Evolutionary conservation across 2,329 filamentous ascomycete species (phyloP).

Genomic region (Aureobasidium melanogenum): DNA sequence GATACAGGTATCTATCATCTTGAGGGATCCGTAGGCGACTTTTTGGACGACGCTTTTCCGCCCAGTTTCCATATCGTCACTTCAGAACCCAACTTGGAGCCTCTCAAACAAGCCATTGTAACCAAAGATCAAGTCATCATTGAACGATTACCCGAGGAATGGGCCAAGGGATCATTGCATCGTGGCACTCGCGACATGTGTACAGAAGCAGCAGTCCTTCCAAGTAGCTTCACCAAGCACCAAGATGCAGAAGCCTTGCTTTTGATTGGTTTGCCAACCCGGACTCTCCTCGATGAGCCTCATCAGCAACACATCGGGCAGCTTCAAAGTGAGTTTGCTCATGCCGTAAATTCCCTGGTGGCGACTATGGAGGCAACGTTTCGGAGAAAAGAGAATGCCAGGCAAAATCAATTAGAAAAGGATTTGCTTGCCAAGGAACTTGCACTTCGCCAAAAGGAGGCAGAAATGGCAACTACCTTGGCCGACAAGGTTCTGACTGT

Average conservation of each 20-base stretch:
- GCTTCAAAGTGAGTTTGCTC: conserved; percentile 9
- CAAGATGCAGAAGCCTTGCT: conserved; percentile 8
- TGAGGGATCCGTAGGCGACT: not conserved
- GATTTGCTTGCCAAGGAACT: conserved; percentile 1
- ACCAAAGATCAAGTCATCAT: not conserved
- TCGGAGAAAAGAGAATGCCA: not conserved
- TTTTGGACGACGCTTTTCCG: not conserved
- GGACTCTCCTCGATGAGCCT: not conserved
- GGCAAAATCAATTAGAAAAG: not conserved
- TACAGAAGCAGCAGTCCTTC: not conserved
- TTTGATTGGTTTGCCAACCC: conserved; percentile 8
- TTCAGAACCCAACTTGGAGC: not conserved
- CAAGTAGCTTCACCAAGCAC: not conserved
- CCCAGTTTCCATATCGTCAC: not conserved
- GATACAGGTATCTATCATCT: not conserved
- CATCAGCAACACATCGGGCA: conserved; percentile 7
- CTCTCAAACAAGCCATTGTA: not conserved
- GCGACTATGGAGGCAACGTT: not conserved
- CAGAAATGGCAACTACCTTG: conserved; percentile 7
- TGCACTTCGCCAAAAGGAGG: conserved; percentile 1
- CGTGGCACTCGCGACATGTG: not conserved
- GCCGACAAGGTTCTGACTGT: not conserved
- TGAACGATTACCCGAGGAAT: not conserved
- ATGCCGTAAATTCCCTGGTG: conserved; percentile 8
- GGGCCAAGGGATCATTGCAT: not conserved